These are phyloP conservation scores for Cordyceps farinosa DNA, from an alignment of 2,329 filamentous ascomycete species.

Conservation along the genomic window DNA sequence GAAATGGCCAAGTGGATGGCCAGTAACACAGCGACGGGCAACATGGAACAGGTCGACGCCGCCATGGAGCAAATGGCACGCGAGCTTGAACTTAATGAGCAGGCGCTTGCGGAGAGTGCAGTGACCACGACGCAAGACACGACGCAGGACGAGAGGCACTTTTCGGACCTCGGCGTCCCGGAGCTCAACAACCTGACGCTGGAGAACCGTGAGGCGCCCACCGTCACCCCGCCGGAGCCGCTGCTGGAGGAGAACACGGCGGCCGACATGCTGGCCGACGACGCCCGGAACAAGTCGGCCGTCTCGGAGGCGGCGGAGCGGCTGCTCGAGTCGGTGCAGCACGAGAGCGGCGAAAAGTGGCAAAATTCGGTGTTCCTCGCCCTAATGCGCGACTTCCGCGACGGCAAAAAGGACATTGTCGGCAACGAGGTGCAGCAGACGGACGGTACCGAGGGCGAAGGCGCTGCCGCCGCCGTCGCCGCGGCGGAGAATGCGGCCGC, in stretches of 20 bases:
- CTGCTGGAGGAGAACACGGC: conserved; percentile 20
- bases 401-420: conserved; percentile 43
- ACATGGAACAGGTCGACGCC: conserved; percentile 40
- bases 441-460: conserved; percentile 17
- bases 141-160: conserved; percentile 15
- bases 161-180: conserved; percentile 30
- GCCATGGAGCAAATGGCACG: conserved; percentile 42
- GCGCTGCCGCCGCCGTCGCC: not conserved
- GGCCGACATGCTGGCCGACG: conserved; percentile 17
- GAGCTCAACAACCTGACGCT: conserved; percentile 34
- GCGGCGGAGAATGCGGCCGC: not conserved
- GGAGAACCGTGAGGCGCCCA: conserved; percentile 9
- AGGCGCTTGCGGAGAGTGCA: conserved; percentile 24
- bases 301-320: conserved; percentile 42
- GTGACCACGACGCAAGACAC: conserved; percentile 12
- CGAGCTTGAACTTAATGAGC: conserved; percentile 38
- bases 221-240: conserved; percentile 17
- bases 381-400: conserved; percentile 44
- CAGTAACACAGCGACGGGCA: conserved; percentile 28
- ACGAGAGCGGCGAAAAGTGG: conserved; percentile 45
- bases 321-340: conserved; percentile 41
- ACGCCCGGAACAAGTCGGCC: conserved; percentile 31
- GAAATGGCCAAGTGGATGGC: conserved; percentile 43
- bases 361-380: conserved; percentile 44
- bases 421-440: conserved; percentile 39